A percentile compares a stretch with the other conserved stretches of the same genome.
phyloP scores from a whole-genome alignment of 345 rosid species.

The Aquilaria malaccensis region DNA sequence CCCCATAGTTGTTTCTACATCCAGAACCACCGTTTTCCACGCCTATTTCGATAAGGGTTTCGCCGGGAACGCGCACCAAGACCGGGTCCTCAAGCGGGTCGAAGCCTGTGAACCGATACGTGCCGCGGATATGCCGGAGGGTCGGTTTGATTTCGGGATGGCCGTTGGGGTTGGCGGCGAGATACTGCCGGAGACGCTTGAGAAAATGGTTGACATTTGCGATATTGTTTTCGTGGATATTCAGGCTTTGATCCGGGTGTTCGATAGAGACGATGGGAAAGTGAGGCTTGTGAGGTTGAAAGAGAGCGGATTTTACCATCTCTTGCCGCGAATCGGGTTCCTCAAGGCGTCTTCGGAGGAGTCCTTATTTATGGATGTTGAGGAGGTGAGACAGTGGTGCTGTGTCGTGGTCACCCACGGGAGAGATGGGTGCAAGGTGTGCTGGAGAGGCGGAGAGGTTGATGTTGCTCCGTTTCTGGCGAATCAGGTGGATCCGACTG shows the following conservation, averaged over 20 bases:
- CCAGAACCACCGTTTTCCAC: conserved; percentile 66
- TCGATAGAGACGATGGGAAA: conserved; percentile 50
- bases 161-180: conserved; percentile 98
- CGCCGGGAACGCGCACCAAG: conserved; percentile 32
- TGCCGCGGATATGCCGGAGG: conserved; percentile 59
- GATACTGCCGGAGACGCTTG: conserved; percentile 75
- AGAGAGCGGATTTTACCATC: conserved; percentile 56
- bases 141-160: conserved; percentile 65
- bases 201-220: conserved; percentile 69
- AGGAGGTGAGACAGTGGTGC: conserved; percentile 62
- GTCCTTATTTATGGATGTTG: conserved; percentile 73
- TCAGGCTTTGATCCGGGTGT: conserved; percentile 74
- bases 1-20: conserved; percentile 37
- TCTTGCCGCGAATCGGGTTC: conserved; percentile 55
- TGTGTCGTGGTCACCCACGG: conserved; percentile 90
- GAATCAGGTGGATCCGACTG: conserved; percentile 86
- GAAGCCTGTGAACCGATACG: conserved; percentile 60
- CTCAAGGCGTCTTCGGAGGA: conserved; percentile 88
- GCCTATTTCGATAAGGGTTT: conserved; percentile 55
- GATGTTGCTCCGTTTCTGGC: conserved; percentile 56
- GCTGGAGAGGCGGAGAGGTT: conserved; percentile 46
- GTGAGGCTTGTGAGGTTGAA: conserved; percentile 55
- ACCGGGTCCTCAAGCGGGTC: conserved; percentile 70
- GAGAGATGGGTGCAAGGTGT: conserved; percentile 68
- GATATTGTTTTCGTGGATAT: conserved; percentile 68